Conservation (phyloP, 2,329 filamentous ascomycete genomes). For the Penicillium sumatraense region DNA sequence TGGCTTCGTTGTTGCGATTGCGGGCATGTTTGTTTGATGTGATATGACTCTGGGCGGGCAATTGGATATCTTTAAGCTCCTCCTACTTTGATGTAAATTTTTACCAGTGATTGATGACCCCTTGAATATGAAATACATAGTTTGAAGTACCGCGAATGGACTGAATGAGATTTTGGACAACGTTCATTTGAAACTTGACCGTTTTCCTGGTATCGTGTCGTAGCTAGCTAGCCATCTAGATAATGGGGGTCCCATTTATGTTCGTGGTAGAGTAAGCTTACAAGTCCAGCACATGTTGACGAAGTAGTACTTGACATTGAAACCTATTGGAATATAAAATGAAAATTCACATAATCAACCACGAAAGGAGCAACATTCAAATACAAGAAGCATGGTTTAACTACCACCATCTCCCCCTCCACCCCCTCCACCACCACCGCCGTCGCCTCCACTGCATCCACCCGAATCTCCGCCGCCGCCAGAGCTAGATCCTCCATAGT, state of each 20-base stretch:
- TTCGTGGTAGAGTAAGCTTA: too few species aligned
- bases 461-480: background rate
- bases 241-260: too few species aligned
- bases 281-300: too few species aligned
- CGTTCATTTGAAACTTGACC: background rate
- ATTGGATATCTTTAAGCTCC: constrained; percentile 1
- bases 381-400: background rate
- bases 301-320: too few species aligned
- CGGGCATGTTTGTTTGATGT: constrained; percentile 48
- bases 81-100: constrained; percentile 12
- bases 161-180: background rate
- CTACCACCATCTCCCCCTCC: background rate
- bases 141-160: background rate
- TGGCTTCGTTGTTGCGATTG: constrained; percentile 51
- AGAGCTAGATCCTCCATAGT: background rate
- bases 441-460: background rate
- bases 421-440: background rate
- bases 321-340: too few species aligned
- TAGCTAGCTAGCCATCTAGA: too few species aligned
- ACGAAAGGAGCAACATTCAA: too few species aligned
- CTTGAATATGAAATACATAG: background rate
- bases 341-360: too few species aligned
- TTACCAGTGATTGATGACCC: constrained; percentile 7
- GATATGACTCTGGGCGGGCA: constrained; percentile 8
- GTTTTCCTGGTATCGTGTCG: background rate